phyloP scores from a whole-genome alignment of 169 alveolate genomes.

The Plasmodium chabaudi region DNA sequence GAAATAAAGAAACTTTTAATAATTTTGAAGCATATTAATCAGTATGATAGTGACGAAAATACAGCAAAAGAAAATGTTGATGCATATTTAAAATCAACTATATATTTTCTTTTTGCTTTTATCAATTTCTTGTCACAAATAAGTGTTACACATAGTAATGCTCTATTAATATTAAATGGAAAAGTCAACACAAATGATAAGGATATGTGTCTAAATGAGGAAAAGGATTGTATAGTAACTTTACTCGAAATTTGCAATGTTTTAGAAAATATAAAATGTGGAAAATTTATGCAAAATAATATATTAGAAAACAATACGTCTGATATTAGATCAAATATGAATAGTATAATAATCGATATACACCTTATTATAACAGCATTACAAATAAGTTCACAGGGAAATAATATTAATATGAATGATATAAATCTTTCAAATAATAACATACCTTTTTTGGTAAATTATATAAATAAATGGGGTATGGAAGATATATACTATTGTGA shows the following conservation, averaged over 20 bases:
- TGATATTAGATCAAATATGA: constrained; percentile 31
- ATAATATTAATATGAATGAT: neutral
- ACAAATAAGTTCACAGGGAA: neutral
- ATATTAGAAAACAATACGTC: neutral
- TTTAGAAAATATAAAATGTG: constrained; percentile 13
- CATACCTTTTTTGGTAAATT: constrained; percentile 16
- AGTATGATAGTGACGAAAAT: neutral
- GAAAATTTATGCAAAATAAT: constrained; percentile 3
- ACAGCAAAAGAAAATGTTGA: neutral
- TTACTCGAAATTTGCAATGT: constrained; percentile 14
- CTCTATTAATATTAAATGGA: neutral
- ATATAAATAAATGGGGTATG: constrained; percentile 34
- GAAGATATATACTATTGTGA: constrained; percentile 25
- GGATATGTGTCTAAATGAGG: neutral
- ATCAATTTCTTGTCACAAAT: constrained; percentile 47
- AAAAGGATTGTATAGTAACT: neutral
- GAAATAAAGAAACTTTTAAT: constrained; percentile 10
- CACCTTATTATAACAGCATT: constrained; percentile 17
- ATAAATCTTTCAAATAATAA: constrained; percentile 20
- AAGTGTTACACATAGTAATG: neutral
- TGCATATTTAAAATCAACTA: constrained; percentile 2
- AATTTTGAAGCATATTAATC: constrained; percentile 23
- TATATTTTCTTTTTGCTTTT: constrained; percentile 32
- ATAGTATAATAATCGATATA: constrained; percentile 43
- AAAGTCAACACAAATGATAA: neutral